A percentile compares a stretch with the other conserved stretches of the same genome.
Evolutionary conservation across 2,329 filamentous ascomycete species (phyloP).

Genomic region (Sporothrix inflata): DNA sequence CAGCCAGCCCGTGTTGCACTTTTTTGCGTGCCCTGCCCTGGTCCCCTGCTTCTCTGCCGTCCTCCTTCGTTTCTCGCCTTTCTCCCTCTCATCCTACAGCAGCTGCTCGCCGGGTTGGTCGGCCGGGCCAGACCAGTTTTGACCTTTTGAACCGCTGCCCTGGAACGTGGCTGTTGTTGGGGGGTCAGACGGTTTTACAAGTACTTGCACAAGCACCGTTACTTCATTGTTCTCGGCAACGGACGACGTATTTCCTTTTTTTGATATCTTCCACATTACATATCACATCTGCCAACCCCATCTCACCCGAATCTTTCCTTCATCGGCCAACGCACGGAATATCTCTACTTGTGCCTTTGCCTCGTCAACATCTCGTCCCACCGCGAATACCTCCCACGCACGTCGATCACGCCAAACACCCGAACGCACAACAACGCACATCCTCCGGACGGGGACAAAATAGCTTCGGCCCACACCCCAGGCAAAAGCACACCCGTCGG

Average conservation of each 20-base stretch:
- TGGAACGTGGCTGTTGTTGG: not conserved
- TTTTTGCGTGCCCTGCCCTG: not conserved
- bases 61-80: not conserved
- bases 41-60: not conserved
- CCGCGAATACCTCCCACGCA: conserved; percentile 15
- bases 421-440: not conserved
- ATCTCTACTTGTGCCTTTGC: not conserved
- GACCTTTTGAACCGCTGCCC: not conserved
- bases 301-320: not conserved
- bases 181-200: too few relatives aligned
- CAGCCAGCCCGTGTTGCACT: not conserved
- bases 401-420: not conserved
- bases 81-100: not conserved
- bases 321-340: not conserved
- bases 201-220: too few relatives aligned
- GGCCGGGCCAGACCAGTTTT: not conserved
- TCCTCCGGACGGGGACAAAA: not conserved
- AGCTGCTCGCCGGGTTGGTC: not conserved
- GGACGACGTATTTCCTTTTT: not conserved
- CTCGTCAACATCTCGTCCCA: conserved; percentile 10
- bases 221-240: not conserved
- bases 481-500: not conserved
- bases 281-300: not conserved
- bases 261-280: conserved; percentile 3
- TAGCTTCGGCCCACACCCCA: not conserved